These are phyloP conservation scores for Suillus hirtellus DNA, from an alignment of 768 basidiomycete species.

Conservation along the genomic window DNA sequence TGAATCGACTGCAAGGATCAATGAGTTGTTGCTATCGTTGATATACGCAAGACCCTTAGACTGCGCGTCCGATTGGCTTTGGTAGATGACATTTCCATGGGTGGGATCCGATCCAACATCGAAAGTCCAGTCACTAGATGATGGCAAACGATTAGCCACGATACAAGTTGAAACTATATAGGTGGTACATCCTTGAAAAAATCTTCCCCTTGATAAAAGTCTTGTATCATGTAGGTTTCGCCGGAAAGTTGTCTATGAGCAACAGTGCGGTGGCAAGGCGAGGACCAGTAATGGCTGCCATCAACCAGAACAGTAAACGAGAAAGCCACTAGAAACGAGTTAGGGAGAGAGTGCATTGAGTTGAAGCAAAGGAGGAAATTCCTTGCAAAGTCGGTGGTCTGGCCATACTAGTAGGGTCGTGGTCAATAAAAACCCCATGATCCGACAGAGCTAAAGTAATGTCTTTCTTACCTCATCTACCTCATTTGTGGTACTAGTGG, in stretches of 20 bases:
- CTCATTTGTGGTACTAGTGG: too few species aligned
- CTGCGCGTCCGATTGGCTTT: conserved; percentile 46
- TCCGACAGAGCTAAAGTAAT: too few species aligned
- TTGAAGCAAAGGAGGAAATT: background rate
- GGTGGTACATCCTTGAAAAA: conserved; percentile 56
- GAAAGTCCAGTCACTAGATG: conserved; percentile 65
- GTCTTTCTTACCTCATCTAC: too few species aligned
- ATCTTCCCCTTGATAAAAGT: conserved; percentile 48
- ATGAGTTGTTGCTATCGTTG: conserved; percentile 52
- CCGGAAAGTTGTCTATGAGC: conserved; percentile 21
- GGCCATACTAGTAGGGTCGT: too few species aligned
- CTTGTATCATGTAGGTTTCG: conserved; percentile 36
- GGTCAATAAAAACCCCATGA: background rate
- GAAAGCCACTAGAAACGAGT: conserved; percentile 30
- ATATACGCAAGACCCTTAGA: conserved; percentile 60
- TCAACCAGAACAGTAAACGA: conserved; percentile 38
- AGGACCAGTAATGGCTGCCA: conserved; percentile 26
- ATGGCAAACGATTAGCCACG: background rate
- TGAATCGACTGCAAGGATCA: conserved; percentile 64
- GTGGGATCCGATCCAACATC: conserved; percentile 67
- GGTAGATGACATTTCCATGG: conserved; percentile 64
- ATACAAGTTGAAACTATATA: background rate
- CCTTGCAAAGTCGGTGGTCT: background rate
- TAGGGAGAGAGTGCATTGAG: conserved; percentile 34
- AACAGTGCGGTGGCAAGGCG: conserved; percentile 29